Evolutionary conservation across 2,329 filamentous ascomycete genomes (phyloP), one percentile per base, ranked within the genome.

Genomic region (Endoconidiophora laricicola): DNA sequence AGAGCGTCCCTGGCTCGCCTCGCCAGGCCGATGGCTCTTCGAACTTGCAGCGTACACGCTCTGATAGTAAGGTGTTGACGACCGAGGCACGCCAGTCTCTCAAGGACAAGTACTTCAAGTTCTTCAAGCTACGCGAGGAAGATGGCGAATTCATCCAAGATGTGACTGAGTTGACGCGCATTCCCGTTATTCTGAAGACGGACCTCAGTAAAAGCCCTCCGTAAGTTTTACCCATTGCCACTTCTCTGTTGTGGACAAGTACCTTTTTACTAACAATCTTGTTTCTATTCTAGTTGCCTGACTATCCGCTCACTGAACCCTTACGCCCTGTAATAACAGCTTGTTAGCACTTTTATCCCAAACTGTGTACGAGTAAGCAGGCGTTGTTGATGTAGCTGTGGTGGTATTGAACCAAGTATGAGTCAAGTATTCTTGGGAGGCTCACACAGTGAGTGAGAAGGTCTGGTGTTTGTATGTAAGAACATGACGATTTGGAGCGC

Each of bases 171-270:
- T 95, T 98, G 88, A 90, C 86, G 41, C 77, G 90, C 58, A 84
- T 98, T 54, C 91, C 91, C n/a, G 84, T 98, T 57, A 94, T 98
- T 63, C 70, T 98, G 61, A 96, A 94, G 80, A 96, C 91, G 57
- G 91, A 98, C 69, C 76, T 98, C 60, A 86, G 75, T 69, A 98
- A 98, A 84, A 96, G 90, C 70, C 91, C 91, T 69, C 91, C 91
- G 88, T 98, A 83, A 80, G 91, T 90, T 52, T 44, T 36, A 36
- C 37, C 26, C 10, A 20, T 44, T 37, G 37, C 16, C 37, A 0
- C 41, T 33, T 33, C 23, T 45, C n/a, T 26, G 4, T 3, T 44
- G 6, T 20, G 24, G 23, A 20, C 6, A 2, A 22, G 42, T 1
- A 36, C 18, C 40, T 6, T n/a, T 45, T 33, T 57, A 60, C 68